Conservation (phyloP, 345 rosid species). For the Eucalyptus decipiens region DNA sequence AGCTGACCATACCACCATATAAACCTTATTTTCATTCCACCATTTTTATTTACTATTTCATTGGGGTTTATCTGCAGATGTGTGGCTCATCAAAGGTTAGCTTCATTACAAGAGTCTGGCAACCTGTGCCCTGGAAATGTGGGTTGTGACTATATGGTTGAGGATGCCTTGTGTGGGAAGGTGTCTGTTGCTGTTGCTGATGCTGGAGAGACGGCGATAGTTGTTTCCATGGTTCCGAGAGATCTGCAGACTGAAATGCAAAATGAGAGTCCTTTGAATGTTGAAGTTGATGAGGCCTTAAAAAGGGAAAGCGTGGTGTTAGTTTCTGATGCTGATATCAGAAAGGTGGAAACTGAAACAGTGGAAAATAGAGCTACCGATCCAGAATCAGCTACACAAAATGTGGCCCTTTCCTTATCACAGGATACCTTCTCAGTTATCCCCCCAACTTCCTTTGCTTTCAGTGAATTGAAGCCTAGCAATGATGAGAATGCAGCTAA, state of each 20-base stretch:
- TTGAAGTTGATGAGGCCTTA: constrained; percentile 16
- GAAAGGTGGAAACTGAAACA: constrained; percentile 6
- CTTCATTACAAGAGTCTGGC: constrained; percentile 14
- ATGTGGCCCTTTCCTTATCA: constrained; percentile 36
- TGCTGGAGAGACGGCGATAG: constrained; percentile 90
- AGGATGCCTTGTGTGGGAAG: constrained; percentile 50
- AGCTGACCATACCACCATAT: neutral
- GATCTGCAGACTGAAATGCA: constrained; percentile 31
- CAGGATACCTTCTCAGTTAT: constrained; percentile 17
- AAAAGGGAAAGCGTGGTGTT: constrained; percentile 1
- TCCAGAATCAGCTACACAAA: constrained; percentile 10
- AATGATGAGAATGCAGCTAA: constrained; percentile 4
- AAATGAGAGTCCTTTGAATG: constrained; percentile 10
- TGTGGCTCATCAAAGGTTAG: constrained; percentile 24
- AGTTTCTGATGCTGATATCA: constrained; percentile 12
- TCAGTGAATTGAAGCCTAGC: constrained; percentile 10
- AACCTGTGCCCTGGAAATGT: constrained; percentile 22
- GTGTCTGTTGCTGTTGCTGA: constrained; percentile 79
- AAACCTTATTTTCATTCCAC: neutral
- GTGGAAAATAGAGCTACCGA: constrained; percentile 16
- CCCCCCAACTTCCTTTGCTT: constrained; percentile 17
- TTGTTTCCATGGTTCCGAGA: constrained; percentile 65
- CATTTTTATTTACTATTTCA: neutral
- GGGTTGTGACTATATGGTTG: constrained; percentile 24
- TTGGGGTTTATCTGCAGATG: constrained; percentile 42